Evolutionary conservation across 129 eudicot species (phyloP).

Genomic region (Deinandra increscens): DNA sequence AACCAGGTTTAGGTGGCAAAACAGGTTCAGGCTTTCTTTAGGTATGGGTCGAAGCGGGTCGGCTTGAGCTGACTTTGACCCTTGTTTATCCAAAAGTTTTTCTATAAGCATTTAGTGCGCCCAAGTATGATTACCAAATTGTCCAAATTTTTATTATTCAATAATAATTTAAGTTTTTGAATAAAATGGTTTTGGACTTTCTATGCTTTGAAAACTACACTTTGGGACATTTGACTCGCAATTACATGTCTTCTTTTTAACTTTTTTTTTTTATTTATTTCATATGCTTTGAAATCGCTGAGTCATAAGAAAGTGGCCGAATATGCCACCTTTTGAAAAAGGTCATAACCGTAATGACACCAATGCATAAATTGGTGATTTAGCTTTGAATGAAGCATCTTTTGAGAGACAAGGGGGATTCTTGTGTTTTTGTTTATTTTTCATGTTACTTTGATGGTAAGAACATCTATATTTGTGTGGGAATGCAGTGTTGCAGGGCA

Average conservation of each 20-base stretch:
- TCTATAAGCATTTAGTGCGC: not conserved
- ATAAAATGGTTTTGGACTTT: not conserved
- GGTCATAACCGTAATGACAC: not conserved
- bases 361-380: not conserved
- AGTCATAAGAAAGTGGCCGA: not conserved
- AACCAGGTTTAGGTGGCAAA: not conserved
- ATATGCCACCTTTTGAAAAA: not conserved
- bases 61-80: not conserved
- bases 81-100: not conserved
- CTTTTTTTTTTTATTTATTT: not conserved
- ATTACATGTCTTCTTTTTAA: not conserved
- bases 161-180: not conserved
- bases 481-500: slow-evolving; percentile 93
- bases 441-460: not conserved
- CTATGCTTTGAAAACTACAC: not conserved
- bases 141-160: not conserved
- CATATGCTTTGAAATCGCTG: not conserved
- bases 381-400: not conserved
- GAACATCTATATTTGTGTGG: not conserved
- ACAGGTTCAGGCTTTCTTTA: not conserved
- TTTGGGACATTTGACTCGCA: not conserved
- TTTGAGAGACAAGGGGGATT: not conserved
- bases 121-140: not conserved
- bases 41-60: not conserved
- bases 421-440: not conserved